A percentile compares a stretch with the other conserved stretches of the same genome.
Conservation (phyloP, 139 green algal species). For the Haematococcus lacustris region DNA sequence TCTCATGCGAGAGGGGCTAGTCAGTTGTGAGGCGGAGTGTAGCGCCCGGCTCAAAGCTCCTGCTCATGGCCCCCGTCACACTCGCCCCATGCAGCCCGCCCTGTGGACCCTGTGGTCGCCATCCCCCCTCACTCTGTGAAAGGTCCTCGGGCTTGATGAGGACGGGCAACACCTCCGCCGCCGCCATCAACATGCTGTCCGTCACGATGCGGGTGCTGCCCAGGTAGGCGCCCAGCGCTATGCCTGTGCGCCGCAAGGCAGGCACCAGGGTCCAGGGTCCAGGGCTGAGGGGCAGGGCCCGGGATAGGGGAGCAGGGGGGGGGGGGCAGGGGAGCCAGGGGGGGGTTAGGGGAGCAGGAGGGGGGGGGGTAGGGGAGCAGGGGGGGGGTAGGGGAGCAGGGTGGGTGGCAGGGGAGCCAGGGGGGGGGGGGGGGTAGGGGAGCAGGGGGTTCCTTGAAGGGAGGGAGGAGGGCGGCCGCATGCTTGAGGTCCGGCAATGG, state of each 20-base stretch:
- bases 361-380: too few species aligned
- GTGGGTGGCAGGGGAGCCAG: too few species aligned
- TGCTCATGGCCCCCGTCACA: not conserved
- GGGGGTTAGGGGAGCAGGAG: too few species aligned
- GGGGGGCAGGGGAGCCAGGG: too few species aligned
- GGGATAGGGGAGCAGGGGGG: not conserved
- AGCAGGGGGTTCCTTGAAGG: too few species aligned
- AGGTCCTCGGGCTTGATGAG: conserved; percentile 56
- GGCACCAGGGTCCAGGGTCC: too few species aligned
- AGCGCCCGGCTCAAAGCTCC: too few species aligned
- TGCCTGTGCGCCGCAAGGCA: not conserved
- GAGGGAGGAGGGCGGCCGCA: too few species aligned
- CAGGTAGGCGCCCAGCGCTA: conserved; percentile 63
- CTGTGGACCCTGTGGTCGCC: not conserved
- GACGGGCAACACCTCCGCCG: conserved; percentile 61
- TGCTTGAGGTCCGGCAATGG: too few species aligned
- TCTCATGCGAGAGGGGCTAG: too few species aligned
- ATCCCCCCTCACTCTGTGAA: conserved; percentile 13
- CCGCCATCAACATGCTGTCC: conserved; percentile 68
- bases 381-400: too few species aligned
- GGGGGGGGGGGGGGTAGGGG: too few species aligned
- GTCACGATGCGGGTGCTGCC: conserved; percentile 47
- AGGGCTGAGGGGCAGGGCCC: not conserved
- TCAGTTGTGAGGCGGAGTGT: not conserved
- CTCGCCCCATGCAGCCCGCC: not conserved